A percentile compares a stretch with the other conserved stretches of the same genome.
phyloP scores from a whole-genome alignment of 441 rosid genomes.

The Arabidopsis lyrata region DNA sequence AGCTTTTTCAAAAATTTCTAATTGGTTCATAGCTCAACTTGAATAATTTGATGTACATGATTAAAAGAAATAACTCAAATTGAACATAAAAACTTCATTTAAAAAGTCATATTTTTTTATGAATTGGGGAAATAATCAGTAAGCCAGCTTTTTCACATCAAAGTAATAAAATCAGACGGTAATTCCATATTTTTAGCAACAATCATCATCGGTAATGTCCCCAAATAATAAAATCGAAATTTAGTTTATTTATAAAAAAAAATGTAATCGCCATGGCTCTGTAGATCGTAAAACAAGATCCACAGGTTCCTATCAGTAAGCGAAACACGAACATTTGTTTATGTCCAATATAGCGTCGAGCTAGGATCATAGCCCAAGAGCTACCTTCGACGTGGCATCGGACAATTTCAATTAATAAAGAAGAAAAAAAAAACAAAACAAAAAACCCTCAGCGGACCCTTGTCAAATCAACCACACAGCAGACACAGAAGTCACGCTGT shows the following conservation, averaged over 20 bases:
- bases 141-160: constrained; percentile 36
- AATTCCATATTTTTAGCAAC: constrained; percentile 41
- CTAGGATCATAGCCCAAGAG: constrained; percentile 4
- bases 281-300: constrained; percentile 34
- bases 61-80: neutral
- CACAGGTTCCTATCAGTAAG: constrained; percentile 48
- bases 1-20: too few species aligned
- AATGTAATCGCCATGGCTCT: constrained; percentile 48
- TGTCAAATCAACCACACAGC: constrained; percentile 44
- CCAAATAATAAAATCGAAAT: neutral
- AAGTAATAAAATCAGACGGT: constrained; percentile 36
- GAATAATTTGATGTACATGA: neutral
- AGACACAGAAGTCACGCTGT: constrained; percentile 40
- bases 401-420: neutral
- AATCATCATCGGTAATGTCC: constrained; percentile 24
- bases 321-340: constrained; percentile 43
- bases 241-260: neutral
- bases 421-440: neutral
- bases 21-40: neutral
- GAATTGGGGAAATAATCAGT: constrained; percentile 16
- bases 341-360: constrained; percentile 20
- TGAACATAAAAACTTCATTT: too few species aligned
- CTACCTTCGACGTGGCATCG: constrained; percentile 47
- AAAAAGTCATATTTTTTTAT: accelerated
- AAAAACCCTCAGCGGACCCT: constrained; percentile 36